Base-by-base conservation (phyloP, 257 asterid genomes). In the Solanum ossicruentum region DNA sequence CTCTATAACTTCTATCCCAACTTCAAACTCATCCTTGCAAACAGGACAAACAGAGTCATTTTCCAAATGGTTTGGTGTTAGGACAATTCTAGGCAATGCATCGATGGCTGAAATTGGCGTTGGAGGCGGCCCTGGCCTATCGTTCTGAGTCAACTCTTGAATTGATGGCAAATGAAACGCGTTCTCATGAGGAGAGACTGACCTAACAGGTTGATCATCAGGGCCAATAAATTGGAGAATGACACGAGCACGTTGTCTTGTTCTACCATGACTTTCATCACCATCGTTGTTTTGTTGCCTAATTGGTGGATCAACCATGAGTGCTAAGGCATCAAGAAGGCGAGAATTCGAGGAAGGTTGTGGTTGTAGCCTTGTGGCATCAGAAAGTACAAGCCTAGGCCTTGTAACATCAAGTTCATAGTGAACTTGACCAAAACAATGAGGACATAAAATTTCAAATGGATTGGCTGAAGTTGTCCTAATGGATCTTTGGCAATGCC, bases 11-110 rank as follows among this genome's bases (percentile, higher is more conserved):
- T 79, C 66, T 54, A 1, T 89, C 82, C 97, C 96, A 3, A 91
- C 88, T 88, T 90, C 92, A 47, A 97, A 95, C 60, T 97, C 99
- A 45, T 97, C 98, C 84, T 93, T 95, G 83, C 99, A 97, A 32
- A 97, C 92, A 2, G 99, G 93, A 69, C 99, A 97, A 12, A 73
- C 60, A 6, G 93, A 63, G 69, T 95, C 95, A 10, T 67, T 78
- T 39, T 82, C 88, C 86, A 92, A 84, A 79, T 86, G 92, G 41
- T 84, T 89, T 5, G 56, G 51, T 9, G 91, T 89, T 39, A 93
- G 81, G 65, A 81, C 88, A 85, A 92, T 89, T 20, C 81, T 55
- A 12, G 95, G 94, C 88, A 95, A 83, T 20, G 88, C 88, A 81
- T 90, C 91, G 4, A 93, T 87, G 2, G 90, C 87, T 0, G 93